Base-by-base conservation (phyloP, 2,329 filamentous ascomycete genomes). In the Fusarium armeniacum region DNA sequence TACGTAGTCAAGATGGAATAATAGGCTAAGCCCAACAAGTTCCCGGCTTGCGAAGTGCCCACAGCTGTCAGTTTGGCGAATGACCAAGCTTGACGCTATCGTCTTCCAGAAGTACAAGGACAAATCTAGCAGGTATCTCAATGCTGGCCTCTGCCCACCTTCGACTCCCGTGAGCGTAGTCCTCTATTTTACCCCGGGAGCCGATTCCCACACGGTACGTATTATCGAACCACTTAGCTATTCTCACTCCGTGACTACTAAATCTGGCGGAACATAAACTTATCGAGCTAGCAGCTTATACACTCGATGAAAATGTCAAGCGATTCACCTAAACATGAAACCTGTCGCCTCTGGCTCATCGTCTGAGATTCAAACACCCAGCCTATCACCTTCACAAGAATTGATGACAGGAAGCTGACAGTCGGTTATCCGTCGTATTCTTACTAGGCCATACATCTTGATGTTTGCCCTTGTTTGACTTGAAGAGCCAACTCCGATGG, bases 301-400 rank as follows among this genome's bases (percentile, higher is more conserved):
- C 62, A 68, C 61, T 40, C 43, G 53, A 71, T 59, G 58, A 57
- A 62, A 58, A 58, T 55, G 32, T 52, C n/a, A 57, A 61, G 41
- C 64, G 60, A 61, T 58, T 75, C 71, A 72, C 73, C 73, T 73
- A 74, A 75, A 74, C 44, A 65, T 75, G 73, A 75, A 75, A 75
- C 73, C 62, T 64, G 52, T 56, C 62, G 62, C 49, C 59, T 61
- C 61, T 57, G 66, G 66, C 55, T 61, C 62, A 60, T 69, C 59
- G 59, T 70, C 66, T 65, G 60, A 65, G 54, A 64, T 26, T 6
- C 6, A 13, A 41, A 30, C 24, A n/a, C 18, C 20, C 26, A 26
- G 18, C 36, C 35, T 52, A 52, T 46, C 36, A 57, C 43, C 49
- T 41, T 52, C 36, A 50, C 58, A 35, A 32, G 10, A 52, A 50